These are phyloP conservation scores for Exophiala phaeomuriformis DNA, from an alignment of 2,329 filamentous ascomycete species.

Conservation along the genomic window DNA sequence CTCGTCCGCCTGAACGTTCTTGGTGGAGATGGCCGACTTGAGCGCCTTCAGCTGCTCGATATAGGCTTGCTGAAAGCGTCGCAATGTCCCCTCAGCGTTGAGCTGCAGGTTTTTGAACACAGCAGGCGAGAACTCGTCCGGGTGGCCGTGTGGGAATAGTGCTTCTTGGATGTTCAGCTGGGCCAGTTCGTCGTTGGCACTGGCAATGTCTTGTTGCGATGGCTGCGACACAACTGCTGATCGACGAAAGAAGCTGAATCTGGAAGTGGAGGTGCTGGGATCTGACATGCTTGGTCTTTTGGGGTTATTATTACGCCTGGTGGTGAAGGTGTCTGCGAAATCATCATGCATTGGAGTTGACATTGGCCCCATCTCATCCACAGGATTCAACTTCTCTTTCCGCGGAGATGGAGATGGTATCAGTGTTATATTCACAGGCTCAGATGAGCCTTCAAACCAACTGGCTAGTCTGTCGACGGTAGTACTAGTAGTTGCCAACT, in stretches of 20 bases:
- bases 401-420: constrained; percentile 29
- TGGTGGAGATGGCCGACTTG: constrained; percentile 47
- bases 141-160: constrained; percentile 48
- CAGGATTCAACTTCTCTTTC: constrained; percentile 26
- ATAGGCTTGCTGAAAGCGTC: constrained; percentile 51
- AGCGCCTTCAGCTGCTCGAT: constrained; percentile 46
- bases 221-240: constrained; percentile 30
- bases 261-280: constrained; percentile 31
- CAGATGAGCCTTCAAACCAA: constrained; percentile 49
- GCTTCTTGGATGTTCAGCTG: constrained; percentile 48
- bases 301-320: constrained; percentile 8
- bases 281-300: constrained; percentile 28
- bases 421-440: constrained; percentile 43
- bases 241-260: constrained; percentile 40
- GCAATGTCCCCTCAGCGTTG: constrained; percentile 50
- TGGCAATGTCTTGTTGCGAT: constrained; percentile 27
- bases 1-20: constrained; percentile 54
- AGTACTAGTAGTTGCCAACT: neutral
- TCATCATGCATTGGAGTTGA: constrained; percentile 19
- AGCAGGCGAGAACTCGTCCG: constrained; percentile 45
- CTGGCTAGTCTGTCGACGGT: constrained; percentile 34
- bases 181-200: constrained; percentile 45
- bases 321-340: constrained; percentile 18
- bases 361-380: constrained; percentile 17
- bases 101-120: constrained; percentile 51